Conservation (phyloP, 2,329 filamentous ascomycete species). For the Sarocladium oryzae region DNA sequence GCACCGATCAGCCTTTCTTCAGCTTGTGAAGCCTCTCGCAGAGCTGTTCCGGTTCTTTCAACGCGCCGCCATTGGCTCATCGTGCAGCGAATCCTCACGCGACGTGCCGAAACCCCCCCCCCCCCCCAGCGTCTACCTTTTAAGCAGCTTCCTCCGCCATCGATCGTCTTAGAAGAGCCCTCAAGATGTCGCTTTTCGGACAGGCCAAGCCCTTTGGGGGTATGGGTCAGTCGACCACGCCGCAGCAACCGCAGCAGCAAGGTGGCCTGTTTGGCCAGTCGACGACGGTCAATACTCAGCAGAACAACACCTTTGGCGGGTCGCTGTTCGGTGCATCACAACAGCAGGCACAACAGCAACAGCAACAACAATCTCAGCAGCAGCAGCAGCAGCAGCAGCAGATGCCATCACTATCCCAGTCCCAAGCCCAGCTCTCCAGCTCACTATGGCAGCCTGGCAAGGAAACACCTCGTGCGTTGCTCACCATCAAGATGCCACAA, state of each 20-base stretch:
- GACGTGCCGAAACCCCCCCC: too few species aligned
- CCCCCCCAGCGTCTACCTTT: too few species aligned
- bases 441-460: slow-evolving; percentile 49
- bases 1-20: too few species aligned
- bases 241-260: slow-evolving; percentile 21
- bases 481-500: too few species aligned
- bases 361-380: slow-evolving; percentile 30
- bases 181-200: slow-evolving; percentile 33
- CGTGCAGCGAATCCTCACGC: too few species aligned
- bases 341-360: slow-evolving; percentile 32
- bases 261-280: slow-evolving; percentile 24
- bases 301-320: slow-evolving; percentile 14
- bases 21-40: not conserved
- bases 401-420: slow-evolving; percentile 36
- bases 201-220: slow-evolving; percentile 30
- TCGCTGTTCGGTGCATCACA: slow-evolving; percentile 19
- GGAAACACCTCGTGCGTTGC: slow-evolving; percentile 39
- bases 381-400: slow-evolving; percentile 34
- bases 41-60: too few species aligned
- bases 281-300: slow-evolving; percentile 25
- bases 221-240: slow-evolving; percentile 32
- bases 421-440: slow-evolving; percentile 39
- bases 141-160: too few species aligned
- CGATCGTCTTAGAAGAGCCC: not conserved
- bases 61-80: too few species aligned